Evolutionary conservation across 225 moss, liverwort and hornwort genomes (phyloP), one percentile per base, ranked within the genome.

Genomic region (Sphagnum tenellum): DNA sequence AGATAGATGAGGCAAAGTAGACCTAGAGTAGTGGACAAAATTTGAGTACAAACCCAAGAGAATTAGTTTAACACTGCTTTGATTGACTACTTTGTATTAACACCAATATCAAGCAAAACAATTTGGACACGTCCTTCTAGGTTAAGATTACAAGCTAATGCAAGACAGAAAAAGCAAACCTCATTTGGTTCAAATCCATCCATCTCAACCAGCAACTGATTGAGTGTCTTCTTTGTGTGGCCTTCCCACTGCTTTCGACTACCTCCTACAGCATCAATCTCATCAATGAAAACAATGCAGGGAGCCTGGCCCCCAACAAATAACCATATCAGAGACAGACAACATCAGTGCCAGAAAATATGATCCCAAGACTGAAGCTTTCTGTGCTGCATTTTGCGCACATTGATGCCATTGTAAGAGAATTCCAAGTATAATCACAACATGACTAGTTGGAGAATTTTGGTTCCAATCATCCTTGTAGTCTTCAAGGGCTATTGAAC

Each of bases 161-260:
- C 29, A 29, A 29, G 29, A 29, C n/a, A 5, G 44, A 11, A 44
- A 7, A 14, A 66, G 58, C 56, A 47, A 45, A 98, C 96, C 98
- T 98, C 98, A 62, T 98, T 98, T 59, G 98, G 87, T 74, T 98
- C 98, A 78, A 98, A 98, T 53, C 98, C 98, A 78, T 98, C 98
- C 98, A 98, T 98, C 82, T 98, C 98, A 62, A 98, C 98, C 60
- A 98, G 79, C 70, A 98, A 71, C 74, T 98, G 98, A 69, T 98
- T 98, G 12, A 98, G 81, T 48, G 98, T 98, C 72, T 98, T 98
- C 66, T 98, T 98, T 8, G 98, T 98, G 56, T 98, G 98, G n/a
- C 98, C 98, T 81, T 98, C 98, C 98, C 98, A 98, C 67, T 98
- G 98, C 77, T 98, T 98, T 44, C 98, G 87, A 68, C 98, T 98